Conservation (phyloP, 2,329 filamentous ascomycete species). For the Gremmenia infestans region DNA sequence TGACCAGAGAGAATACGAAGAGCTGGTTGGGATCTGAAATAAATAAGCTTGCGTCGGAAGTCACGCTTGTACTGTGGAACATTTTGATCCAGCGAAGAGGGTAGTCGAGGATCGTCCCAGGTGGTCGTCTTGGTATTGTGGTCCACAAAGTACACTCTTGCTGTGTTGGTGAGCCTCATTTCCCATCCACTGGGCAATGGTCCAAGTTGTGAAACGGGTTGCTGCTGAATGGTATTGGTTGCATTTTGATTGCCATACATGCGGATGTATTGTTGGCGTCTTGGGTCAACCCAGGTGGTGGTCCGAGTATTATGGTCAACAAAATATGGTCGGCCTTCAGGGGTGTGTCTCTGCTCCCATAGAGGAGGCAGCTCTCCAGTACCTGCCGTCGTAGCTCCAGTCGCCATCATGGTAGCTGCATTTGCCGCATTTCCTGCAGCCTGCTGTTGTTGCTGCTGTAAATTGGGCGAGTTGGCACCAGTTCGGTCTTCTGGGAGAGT, state of each 20-base stretch:
- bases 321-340: conserved; percentile 92
- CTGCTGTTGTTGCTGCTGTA: conserved; percentile 49
- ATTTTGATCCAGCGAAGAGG: conserved; percentile 94
- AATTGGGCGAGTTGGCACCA: conserved; percentile 83
- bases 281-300: conserved; percentile 96
- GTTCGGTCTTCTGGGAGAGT: conserved; percentile 95
- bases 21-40: conserved; percentile 96
- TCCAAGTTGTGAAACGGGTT: conserved; percentile 93
- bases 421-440: conserved; percentile 37
- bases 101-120: conserved; percentile 94
- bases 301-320: conserved; percentile 98
- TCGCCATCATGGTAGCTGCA: conserved; percentile 84
- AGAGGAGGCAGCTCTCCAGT: conserved; percentile 91
- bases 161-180: conserved; percentile 98
- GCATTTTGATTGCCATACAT: conserved; percentile 92
- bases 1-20: conserved; percentile 93
- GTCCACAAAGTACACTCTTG: conserved; percentile 96
- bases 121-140: conserved; percentile 99
- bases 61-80: conserved; percentile 99
- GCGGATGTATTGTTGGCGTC: conserved; percentile 94
- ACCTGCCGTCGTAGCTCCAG: conserved; percentile 87
- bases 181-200: conserved; percentile 97
- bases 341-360: conserved; percentile 95
- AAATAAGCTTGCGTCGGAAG: conserved; percentile 95
- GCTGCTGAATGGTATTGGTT: conserved; percentile 87